Percentiles rank a stretch among this genome's conserved stretches.
Evolutionary conservation across 75 land plant species (phyloP).

Genomic region (Selaginella moellendorffii): DNA sequence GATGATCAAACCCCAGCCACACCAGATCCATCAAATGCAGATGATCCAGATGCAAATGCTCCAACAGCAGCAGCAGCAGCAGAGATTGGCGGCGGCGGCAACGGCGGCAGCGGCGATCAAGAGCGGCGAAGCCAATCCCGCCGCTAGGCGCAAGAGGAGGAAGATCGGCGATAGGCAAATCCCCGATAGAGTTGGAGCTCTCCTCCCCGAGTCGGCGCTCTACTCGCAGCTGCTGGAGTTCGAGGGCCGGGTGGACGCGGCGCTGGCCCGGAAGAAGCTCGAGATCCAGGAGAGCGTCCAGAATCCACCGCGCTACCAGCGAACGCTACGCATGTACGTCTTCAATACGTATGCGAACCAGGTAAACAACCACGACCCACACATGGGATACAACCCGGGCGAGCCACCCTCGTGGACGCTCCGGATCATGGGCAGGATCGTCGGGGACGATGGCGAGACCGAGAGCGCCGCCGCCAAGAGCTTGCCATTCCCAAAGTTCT

Average conservation of each 20-base stretch:
- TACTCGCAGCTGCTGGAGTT: slow-evolving; percentile 95
- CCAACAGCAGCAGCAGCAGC: too few relatives aligned
- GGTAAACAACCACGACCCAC: slow-evolving; percentile 4
- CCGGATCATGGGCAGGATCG: slow-evolving; percentile 67
- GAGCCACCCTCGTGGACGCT: slow-evolving; percentile 95
- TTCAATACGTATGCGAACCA: slow-evolving; percentile 94
- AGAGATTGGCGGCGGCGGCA: background rate
- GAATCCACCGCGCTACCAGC: slow-evolving; percentile 64
- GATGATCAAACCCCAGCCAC: background rate
- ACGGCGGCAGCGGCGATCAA: slow-evolving; percentile 16
- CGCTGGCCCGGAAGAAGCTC: slow-evolving; percentile 69
- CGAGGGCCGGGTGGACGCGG: slow-evolving; percentile 79
- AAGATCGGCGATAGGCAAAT: slow-evolving; percentile 71
- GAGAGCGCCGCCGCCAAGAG: slow-evolving; percentile 19
- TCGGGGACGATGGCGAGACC: slow-evolving; percentile 59
- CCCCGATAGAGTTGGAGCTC: slow-evolving; percentile 75
- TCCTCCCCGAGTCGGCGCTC: slow-evolving; percentile 88
- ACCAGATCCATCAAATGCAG: background rate
- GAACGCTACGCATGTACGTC: slow-evolving; percentile 79
- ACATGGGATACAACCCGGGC: slow-evolving; percentile 15
- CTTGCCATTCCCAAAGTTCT: slow-evolving; percentile 62
- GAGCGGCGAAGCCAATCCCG: slow-evolving; percentile 58
- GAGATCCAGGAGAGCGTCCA: slow-evolving; percentile 91
- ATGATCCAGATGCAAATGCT: background rate
- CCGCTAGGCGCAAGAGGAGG: slow-evolving; percentile 69